A percentile compares a stretch with the other conserved stretches of the same genome.
phyloP scores from a whole-genome alignment of 768 basidiomycete species.

The Leccinum sublutescens region DNA sequence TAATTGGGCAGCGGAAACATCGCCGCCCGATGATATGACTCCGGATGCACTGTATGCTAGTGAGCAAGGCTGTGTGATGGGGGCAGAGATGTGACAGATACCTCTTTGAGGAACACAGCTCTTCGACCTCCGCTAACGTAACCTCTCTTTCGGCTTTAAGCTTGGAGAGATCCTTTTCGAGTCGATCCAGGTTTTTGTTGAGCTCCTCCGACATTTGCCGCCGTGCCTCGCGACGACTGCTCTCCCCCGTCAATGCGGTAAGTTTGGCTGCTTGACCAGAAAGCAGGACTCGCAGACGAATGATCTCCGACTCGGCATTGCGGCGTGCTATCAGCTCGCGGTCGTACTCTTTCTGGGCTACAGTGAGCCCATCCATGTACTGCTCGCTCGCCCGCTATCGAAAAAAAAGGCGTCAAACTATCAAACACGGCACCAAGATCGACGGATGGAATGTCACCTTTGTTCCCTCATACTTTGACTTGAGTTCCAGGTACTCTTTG shows the following conservation, averaged over 20 bases:
- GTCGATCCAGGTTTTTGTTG: slow-evolving; percentile 64
- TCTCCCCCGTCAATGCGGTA: slow-evolving; percentile 81
- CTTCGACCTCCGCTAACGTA: slow-evolving; percentile 90
- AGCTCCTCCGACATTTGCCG: slow-evolving; percentile 80
- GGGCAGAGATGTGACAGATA: slow-evolving; percentile 33
- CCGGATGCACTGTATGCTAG: slow-evolving; percentile 24
- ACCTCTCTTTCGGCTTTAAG: slow-evolving; percentile 89
- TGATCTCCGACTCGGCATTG: slow-evolving; percentile 91
- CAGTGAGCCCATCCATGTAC: slow-evolving; percentile 87
- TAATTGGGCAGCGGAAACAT: slow-evolving; percentile 43
- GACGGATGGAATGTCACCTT: slow-evolving; percentile 57
- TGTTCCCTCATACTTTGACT: slow-evolving; percentile 77
- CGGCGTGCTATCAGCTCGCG: slow-evolving; percentile 83
- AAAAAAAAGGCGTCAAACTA: neutral
- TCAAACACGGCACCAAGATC: neutral
- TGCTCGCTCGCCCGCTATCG: slow-evolving; percentile 84
- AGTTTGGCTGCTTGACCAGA: slow-evolving; percentile 88
- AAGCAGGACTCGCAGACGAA: slow-evolving; percentile 76
- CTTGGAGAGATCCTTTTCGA: slow-evolving; percentile 85
- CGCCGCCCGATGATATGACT: slow-evolving; percentile 27
- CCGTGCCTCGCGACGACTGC: slow-evolving; percentile 72
- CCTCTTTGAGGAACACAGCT: slow-evolving; percentile 75
- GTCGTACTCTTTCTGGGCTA: slow-evolving; percentile 94
- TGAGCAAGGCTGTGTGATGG: slow-evolving; percentile 23
- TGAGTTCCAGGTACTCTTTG: slow-evolving; percentile 60